Base-by-base conservation (phyloP, 148 eudicot species). In the Pouteria glomerata region DNA sequence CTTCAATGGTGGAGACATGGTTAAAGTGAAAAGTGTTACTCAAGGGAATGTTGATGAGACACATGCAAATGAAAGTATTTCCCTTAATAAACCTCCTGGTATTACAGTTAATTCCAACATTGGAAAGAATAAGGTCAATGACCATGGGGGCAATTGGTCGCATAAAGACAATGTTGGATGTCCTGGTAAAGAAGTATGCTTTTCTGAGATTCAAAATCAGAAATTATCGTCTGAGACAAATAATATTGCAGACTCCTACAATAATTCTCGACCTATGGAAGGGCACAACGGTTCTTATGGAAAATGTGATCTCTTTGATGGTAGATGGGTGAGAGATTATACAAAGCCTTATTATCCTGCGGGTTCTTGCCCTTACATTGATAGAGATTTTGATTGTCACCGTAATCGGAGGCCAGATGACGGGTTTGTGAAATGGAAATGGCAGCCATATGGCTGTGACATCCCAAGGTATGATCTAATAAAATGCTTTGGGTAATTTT, bases 361-460 rank as follows among this genome's bases (percentile, higher is more conserved):
- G 16, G 88, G 91, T 37, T 83, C 91, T 35, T 94, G 97, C 77
- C 96, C 97, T 79, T 77, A 64, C 23, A 80, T 91, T 79, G 98
- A 94, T 78, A 77, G 74, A 47, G 97, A 79, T 82, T 94, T 94
- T 66, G 85, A 91, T 82, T 94, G 98, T 74, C 82, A 83, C 60
- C 77, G 70, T 15, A 93, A 93, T 83, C 78, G 84, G 61, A 89
- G 98, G 79, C 85, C 85, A 50, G 98, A 94, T 81, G 50, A 66
- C 47, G 88, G 74, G 68, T 91, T 75, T 78, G 74, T 83, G 63
- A 86, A 65, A 56, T 93, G 97, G 97, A 89, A 80, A 51, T 93
- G 98, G 98, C 86, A 94, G 76, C 98, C 98, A 34, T 63, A 74
- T 83, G 80, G 80, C 37, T 94, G 98, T 76, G 79, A 87, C 39